Evolutionary conservation across 257 asterid species (phyloP), one percentile per base, ranked within the genome.

Genomic region (Echites panduratus): DNA sequence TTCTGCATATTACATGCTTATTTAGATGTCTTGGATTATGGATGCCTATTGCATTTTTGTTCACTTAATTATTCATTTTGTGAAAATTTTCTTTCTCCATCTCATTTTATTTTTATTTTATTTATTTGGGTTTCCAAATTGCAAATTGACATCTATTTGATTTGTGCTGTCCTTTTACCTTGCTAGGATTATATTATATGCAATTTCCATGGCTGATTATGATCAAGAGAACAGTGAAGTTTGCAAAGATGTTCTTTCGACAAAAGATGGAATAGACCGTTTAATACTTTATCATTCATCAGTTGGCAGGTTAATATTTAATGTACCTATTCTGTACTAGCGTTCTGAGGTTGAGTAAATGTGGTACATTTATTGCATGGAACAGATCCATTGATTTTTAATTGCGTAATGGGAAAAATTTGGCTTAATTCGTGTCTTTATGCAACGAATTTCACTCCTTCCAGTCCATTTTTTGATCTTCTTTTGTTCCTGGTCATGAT

Each of bases 211-310:
- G 89, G 97, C 90, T 22, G 86, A 87, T 82, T 80, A 80, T 84
- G 97, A 90, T 78, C 98, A 95, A 78, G 93, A 85, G 68, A 82
- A 72, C 57, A 59, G 66, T 73, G 87, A 79, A 73, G 79, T 14
- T 9, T 79, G 89, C 71, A 83, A 82, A 79, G 86, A 87, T 78
- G 85, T 85, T 73, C 83, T 95, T 58, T 75, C 73, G 77, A 92
- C 99, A 69, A 87, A 80, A 81, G 83, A 80, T 22, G 97, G 97
- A 83, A 85, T 95, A 69, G 72, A 77, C 54, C 85, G 79, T 65
- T 78, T 92, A 75, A 83, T 89, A 70, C 93, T 90, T 73, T 89
- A 95, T 79, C 90, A 89, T 88, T 84, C 89, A 41, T 94, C 97
- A 56, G 77, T 88, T 85, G 97, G 95, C 88, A 89, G 99, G 97